Base-by-base conservation (phyloP, 768 basidiomycete genomes). In the Fibroporia radiculosa region DNA sequence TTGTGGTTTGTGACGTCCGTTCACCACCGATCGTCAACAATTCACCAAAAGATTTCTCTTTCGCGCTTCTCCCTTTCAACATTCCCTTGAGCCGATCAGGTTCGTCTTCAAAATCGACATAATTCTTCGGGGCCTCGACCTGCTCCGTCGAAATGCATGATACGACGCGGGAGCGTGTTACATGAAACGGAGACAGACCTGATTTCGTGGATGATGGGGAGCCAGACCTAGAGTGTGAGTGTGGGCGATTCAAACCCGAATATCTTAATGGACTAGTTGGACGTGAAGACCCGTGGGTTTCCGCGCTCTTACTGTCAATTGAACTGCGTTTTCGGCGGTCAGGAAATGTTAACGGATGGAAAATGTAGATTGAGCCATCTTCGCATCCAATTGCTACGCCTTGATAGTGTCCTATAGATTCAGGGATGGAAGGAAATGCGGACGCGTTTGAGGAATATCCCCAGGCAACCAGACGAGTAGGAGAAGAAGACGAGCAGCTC, bases 21-120 rank as follows among this genome's bases (percentile, higher is more conserved):
- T 44, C 32, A 23, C 31, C 16, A n/a, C 33, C 14, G 19, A 3
- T 35, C 7, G 62, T 26, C 2, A 65, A 27, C 24, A 61, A 44
- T 14, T 72, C 73, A 16, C 55, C 56, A 23, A 63, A 48, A 23
- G 58, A 45, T 50, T 56, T 65, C 23, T 63, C 59, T 38, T 56
- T 77, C 14, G 63, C 67, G 26, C 65, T 63, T 45, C 60, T 72
- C 8, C 75, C 77, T 54, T 79, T 82, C 25, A 91, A 61, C 56
- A 91, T 69, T 27, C 79, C 82, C 57, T 84, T 87, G 49, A 91
- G 68, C 52, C 78, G 81, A 44, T 80, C 82, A 1, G 81, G 71
- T 56, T 91, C 88, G 34, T 88, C 84, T 2, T 90, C 88, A 45
- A 80, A 87, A 56, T 91, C 89, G 1, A 89, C 81, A 55, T 75